Base-by-base conservation (phyloP, 768 basidiomycete species). In the Leccinum subgranulosum region DNA sequence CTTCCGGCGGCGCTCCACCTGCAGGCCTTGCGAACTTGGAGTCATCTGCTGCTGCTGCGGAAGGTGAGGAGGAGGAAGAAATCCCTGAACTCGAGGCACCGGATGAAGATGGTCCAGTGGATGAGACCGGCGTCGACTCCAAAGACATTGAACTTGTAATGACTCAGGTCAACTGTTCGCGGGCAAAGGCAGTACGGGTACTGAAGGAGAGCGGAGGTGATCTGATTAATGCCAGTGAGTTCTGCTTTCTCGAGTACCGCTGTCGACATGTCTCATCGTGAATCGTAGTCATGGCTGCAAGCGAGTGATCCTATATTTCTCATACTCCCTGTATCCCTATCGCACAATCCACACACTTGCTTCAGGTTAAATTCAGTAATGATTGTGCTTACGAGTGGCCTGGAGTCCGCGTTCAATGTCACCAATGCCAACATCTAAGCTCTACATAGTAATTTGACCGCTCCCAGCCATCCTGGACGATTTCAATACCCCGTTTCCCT, bases 131-230 rank as follows among this genome's bases (percentile, higher is more conserved):
- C 41, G 82, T 98, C 60, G 94, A 97, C 64, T 82, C 90, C 49
- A 94, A 94, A 74, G 97, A 99, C 72, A 92, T 97, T 63, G 94
- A 96, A 59, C 84, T 97, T 55, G 92, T 99, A 53, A 93, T 98
- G 81, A 79, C 80, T 33, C 84, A 94, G 79, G 92, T 94, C 62
- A 86, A 82, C 69, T 96, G 93, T 75, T 85, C 92, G 50, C 86
- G 94, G 61, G 92, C 91, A 43, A 97, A 95, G 74, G 97, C 96
- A 39, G 90, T 94, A 45, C 84, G 86, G 57, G 94, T 84, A 61
- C 76, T 98, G 73, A 94, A 92, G 78, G 92, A 94, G 66, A 92
- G 86, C 64, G 88, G 89, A 52, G 94, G 94, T 39, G 95, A 98
- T 77, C 73, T 98, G 73, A 95, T 97, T 79, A 95, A 94, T 75